Evolutionary conservation across 1,284 basidiomycete species (phyloP).

Genomic region (Athelia sp.): DNA sequence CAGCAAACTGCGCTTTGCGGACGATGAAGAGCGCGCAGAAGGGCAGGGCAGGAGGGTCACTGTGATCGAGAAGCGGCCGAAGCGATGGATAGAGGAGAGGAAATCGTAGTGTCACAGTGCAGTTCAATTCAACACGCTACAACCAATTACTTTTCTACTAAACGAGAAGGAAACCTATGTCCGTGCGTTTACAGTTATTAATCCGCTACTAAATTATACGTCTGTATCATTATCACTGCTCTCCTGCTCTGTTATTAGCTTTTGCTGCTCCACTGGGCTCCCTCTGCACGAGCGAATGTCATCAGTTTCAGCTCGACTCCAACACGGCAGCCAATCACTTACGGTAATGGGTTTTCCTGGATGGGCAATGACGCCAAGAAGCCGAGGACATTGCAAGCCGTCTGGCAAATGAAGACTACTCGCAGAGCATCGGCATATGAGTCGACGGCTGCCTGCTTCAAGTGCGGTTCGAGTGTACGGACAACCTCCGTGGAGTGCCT

Average conservation of each 20-base stretch:
- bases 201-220: background rate
- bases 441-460: slow-evolving; percentile 67
- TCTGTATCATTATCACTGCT: slow-evolving; percentile 19
- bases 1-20: slow-evolving; percentile 48
- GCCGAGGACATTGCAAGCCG: slow-evolving; percentile 56
- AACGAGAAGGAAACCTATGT: no score
- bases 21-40: slow-evolving; percentile 22
- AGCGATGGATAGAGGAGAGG: slow-evolving; percentile 78
- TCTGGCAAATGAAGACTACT: slow-evolving; percentile 81
- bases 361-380: slow-evolving; percentile 66
- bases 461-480: slow-evolving; percentile 55
- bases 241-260: slow-evolving; percentile 38
- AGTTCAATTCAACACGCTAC: slow-evolving; percentile 6
- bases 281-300: slow-evolving; percentile 33
- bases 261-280: slow-evolving; percentile 58
- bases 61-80: slow-evolving; percentile 58
- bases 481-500: slow-evolving; percentile 84
- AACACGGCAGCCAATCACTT: slow-evolving; percentile 25
- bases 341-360: slow-evolving; percentile 72
- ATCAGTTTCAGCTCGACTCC: slow-evolving; percentile 10
- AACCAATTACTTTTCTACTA: background rate
- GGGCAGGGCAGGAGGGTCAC: slow-evolving; percentile 27
- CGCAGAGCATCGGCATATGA: slow-evolving; percentile 83
- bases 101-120: slow-evolving; percentile 25
- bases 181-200: no score